Percentiles rank a stretch among this genome's conserved stretches.
phyloP scores from a whole-genome alignment of 305 asterid genomes.

The Fraxinus xanthoxyloides region DNA sequence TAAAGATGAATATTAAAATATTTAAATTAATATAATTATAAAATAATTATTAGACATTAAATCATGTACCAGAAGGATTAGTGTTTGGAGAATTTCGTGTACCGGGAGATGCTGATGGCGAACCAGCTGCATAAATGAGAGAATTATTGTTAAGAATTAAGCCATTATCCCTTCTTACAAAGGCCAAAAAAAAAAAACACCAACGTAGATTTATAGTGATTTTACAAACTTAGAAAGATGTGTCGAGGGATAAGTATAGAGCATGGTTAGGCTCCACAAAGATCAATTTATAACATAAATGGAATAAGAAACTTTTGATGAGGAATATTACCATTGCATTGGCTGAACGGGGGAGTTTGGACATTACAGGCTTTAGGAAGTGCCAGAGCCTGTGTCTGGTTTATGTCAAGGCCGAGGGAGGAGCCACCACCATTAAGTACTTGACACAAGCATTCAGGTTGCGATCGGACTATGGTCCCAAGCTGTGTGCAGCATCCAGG shows the following conservation, averaged over 20 bases:
- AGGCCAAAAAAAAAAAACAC: neutral
- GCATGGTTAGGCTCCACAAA: neutral
- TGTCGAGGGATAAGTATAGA: neutral
- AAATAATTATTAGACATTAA: neutral
- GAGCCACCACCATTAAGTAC: slow-evolving; percentile 56
- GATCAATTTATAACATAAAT: neutral
- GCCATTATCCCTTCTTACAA: neutral
- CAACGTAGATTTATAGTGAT: too few relatives aligned
- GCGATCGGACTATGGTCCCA: slow-evolving; percentile 42
- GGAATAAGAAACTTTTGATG: neutral
- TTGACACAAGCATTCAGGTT: slow-evolving; percentile 55
- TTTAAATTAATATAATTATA: neutral
- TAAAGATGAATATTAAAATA: neutral
- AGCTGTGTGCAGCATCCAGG: slow-evolving; percentile 57
- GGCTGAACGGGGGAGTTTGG: slow-evolving; percentile 43
- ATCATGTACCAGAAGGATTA: slow-evolving; percentile 34
- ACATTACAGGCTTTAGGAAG: slow-evolving; percentile 52
- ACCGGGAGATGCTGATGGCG: slow-evolving; percentile 60
- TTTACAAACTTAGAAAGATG: too few relatives aligned
- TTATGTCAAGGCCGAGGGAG: slow-evolving; percentile 47
- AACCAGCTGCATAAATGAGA: slow-evolving; percentile 39
- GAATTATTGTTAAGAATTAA: neutral
- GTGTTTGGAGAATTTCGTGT: slow-evolving; percentile 47
- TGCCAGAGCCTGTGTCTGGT: slow-evolving; percentile 61
- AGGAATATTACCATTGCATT: slow-evolving; percentile 42